Base-by-base conservation (phyloP, 305 asterid genomes). In the Fraxinus platypoda region DNA sequence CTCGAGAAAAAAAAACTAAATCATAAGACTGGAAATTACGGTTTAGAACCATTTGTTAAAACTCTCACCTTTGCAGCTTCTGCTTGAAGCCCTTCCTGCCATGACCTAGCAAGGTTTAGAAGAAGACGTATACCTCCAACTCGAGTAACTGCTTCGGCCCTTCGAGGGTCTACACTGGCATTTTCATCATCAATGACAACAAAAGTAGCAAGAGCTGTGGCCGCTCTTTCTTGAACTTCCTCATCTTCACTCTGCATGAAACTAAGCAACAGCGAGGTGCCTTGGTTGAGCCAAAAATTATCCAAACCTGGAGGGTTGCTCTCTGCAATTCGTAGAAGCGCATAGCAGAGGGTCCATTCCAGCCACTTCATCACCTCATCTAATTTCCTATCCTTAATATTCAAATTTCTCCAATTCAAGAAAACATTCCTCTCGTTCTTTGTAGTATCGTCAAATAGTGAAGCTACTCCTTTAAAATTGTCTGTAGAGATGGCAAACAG, bases 151-250 rank as follows among this genome's bases (percentile, higher is more conserved):
- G 94, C 92, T 89, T 94, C 97, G 38, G 98, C 98, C 87, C 97
- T 88, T 88, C 89, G 89, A 78, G 92, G 88, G 80, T 95, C 95
- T 35, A 93, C 90, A 83, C 88, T 90, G 54, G 94, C 92, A 88
- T 90, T 95, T 88, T 92, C 99, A 81, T 95, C 97, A 78, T 94
- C 98, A 43, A 88, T 91, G 86, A 92, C 93, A 21, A 93, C 96
- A 87, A 93, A 95, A 73, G 93, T 94, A 70, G 97, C 97, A 78
- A 94, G 92, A 85, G 96, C 94, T 2, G 93, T 91, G 75, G 98
- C 99, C 46, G 97, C 97, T 86, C 96, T 88, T 87, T 94, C 99
- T 88, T 93, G 95, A 86, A 95, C 97, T 87, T 94, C 99, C 89
- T 93, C 98, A 62, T 90, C 91, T 9, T 87, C 62, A 80, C 98